phyloP scores from a whole-genome alignment of 1,284 basidiomycete species.

The Meira nashicola region DNA sequence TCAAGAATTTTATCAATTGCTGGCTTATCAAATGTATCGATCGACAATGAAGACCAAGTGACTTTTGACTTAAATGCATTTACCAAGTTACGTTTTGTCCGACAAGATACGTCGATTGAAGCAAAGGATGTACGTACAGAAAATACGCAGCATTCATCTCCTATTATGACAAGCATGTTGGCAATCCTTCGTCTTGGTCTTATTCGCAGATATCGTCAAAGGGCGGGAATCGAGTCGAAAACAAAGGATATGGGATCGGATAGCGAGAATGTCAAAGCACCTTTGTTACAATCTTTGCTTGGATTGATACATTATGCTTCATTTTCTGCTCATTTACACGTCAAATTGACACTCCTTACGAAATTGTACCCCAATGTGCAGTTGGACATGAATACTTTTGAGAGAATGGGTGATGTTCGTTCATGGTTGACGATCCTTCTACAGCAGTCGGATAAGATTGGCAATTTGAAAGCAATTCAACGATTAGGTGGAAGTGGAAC shows the following conservation, averaged over 20 bases:
- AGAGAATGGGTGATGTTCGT: not conserved
- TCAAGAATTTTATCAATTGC: slow-evolving; percentile 23
- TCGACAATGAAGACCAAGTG: slow-evolving; percentile 17
- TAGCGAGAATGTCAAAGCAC: slow-evolving; percentile 11
- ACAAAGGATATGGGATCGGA: slow-evolving; percentile 11
- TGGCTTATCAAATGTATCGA: slow-evolving; percentile 24
- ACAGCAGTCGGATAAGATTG: not conserved
- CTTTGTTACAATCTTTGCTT: slow-evolving; percentile 19
- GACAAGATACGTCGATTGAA: slow-evolving; percentile 12
- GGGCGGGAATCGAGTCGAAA: not conserved
- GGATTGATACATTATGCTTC: slow-evolving; percentile 26
- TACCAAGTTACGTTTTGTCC: slow-evolving; percentile 20
- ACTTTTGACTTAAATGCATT: slow-evolving; percentile 23
- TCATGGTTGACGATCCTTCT: not conserved
- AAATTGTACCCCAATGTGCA: not conserved
- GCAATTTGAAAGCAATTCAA: not conserved
- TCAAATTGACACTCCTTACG: slow-evolving; percentile 1
- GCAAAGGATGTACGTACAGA: not conserved
- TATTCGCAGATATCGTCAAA: not conserved
- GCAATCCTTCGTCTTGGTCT: not conserved
- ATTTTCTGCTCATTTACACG: slow-evolving; percentile 18
- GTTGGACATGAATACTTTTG: not conserved
- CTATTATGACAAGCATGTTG: slow-evolving; percentile 3
- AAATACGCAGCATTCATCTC: not conserved
- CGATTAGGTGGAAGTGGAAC: slow-evolving; percentile 3